Evolutionary conservation across 2,329 filamentous ascomycete genomes (phyloP), one percentile per base, ranked within the genome.

Genomic region (Colletotrichum higginsianum): DNA sequence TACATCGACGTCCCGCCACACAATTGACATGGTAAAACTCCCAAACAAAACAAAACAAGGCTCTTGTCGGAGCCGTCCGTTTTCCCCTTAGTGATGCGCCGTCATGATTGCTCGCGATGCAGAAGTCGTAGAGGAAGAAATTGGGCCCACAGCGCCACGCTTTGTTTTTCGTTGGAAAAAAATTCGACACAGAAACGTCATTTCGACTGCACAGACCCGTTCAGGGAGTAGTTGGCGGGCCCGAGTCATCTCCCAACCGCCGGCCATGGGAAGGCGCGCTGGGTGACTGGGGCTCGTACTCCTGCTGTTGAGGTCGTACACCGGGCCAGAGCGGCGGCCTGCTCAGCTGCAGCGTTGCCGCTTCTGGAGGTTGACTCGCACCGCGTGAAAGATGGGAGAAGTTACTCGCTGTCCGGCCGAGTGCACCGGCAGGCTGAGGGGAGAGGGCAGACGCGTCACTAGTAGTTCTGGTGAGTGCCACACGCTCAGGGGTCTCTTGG

Each of bases 291-390:
- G 60, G 21, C 38, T 71, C 69, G 35, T 58, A 60, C 26, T 82
- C 81, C 26, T 82, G 79, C 61, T 80, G 79, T 38, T 80, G 77
- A 8, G 79, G 75, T 62, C 80, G 76, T 5, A 85, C 82, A 13
- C 83, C 83, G 2, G 83, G 82, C 83, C 83, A 85, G n/a, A 85
- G 75, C 2, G 83, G 83, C n/a, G 83, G 83, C 23, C 80, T 81
- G 21, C 75, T 79, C 1, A 77, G 61, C 15, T 81, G 78, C 15
- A 80, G 74, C 15, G 75, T 47, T 15, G 66, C 58, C 26, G 67
- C 16, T n/a, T 71, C 73, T 18, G 35, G 11, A 7, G 55, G 15
- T 44, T 60, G 55, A 49, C 50, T 50, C 13, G 40, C 55, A 9
- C 38, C 61, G 18, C 49, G 46, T 16, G 66, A 66, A 18, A 12